Base-by-base conservation (phyloP, 2,329 filamentous ascomycete genomes). In the Arthroderma uncinatum region DNA sequence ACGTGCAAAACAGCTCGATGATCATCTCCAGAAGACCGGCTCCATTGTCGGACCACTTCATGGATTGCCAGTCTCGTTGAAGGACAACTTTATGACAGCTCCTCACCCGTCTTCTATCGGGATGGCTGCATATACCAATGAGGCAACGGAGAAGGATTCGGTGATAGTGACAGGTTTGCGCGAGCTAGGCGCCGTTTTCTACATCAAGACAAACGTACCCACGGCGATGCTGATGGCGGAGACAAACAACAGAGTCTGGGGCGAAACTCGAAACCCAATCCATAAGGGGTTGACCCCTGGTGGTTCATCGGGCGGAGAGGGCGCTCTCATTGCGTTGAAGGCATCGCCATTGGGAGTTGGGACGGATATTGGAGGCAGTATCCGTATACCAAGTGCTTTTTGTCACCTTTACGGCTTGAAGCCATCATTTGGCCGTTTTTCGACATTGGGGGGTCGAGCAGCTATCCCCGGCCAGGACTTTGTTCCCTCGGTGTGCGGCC, bases 211-310 rank as follows among this genome's bases (percentile, higher is more conserved):
- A 14, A 72, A 68, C 25, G 65, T 69, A 0, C 71, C 71, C 1
- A 67, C 65, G 0, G 71, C 70, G 0, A 72, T 74, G 70, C 74
- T 76, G 73, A 73, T 73, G 65, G 69, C 69, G 47, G 73, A 75
- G 57, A 73, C 72, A 2, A 69, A 69, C 30, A 74, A 71, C 62
- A 69, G 72, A 59, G 65, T 76, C 12, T 74, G 71, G 65, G 74
- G 73, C 14, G 70, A 73, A 47, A 73, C 70, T 0, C 67, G 69
- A 39, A 72, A 72, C 28, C 67, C 70, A 0, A 62, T 65, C 4
- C 68, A 72, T 55, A 69, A 68, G 19, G 63, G 62, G 2, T 63
- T 70, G 4, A 69, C 65, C 1, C 64, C 68, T 3, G 70, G 70
- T 2, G 70, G 70, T 1, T 70, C 67, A 1, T 70, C 66, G 6